Conservation (phyloP, 345 rosid genomes). For the Aurinia saxatilis region DNA sequence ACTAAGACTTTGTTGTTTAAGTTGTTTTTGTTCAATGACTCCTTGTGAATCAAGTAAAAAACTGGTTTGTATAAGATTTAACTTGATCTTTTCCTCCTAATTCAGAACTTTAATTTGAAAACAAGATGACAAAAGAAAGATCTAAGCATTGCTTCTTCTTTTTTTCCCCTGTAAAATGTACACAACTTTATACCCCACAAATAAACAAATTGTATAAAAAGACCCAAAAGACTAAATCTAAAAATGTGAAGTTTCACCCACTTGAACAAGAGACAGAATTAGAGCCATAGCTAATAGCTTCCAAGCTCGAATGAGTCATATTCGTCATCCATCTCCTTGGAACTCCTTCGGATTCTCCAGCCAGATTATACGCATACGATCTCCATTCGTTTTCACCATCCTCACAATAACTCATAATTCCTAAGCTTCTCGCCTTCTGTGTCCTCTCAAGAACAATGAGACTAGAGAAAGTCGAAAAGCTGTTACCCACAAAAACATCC, state of each 20-base stretch:
- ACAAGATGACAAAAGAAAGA: not conserved
- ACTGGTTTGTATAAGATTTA: not conserved
- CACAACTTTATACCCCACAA: slow-evolving; percentile 10
- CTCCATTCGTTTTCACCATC: slow-evolving; percentile 57
- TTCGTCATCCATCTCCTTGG: slow-evolving; percentile 84
- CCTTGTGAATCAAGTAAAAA: slow-evolving; percentile 6
- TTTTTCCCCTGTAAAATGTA: not conserved
- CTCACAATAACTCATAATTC: slow-evolving; percentile 48
- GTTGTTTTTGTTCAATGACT: not conserved
- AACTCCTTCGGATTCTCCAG: slow-evolving; percentile 46
- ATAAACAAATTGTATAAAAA: slow-evolving; percentile 22
- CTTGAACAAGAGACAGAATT: slow-evolving; percentile 58
- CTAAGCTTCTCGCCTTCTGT: slow-evolving; percentile 61
- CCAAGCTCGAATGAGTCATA: slow-evolving; percentile 71
- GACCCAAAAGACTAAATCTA: not conserved
- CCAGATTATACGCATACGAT: slow-evolving; percentile 76
- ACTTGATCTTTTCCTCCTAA: not conserved
- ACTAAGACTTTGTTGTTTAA: not conserved
- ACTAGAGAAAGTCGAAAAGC: slow-evolving; percentile 93
- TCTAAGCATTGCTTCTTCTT: not conserved
- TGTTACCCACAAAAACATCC: slow-evolving; percentile 85
- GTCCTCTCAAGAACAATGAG: slow-evolving; percentile 86
- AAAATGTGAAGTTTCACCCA: not conserved
- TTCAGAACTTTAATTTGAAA: not conserved
- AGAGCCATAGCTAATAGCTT: slow-evolving; percentile 83